Evolutionary conservation across 805 yeast species (phyloP).

Genomic region (Lipomyces yamadae): DNA sequence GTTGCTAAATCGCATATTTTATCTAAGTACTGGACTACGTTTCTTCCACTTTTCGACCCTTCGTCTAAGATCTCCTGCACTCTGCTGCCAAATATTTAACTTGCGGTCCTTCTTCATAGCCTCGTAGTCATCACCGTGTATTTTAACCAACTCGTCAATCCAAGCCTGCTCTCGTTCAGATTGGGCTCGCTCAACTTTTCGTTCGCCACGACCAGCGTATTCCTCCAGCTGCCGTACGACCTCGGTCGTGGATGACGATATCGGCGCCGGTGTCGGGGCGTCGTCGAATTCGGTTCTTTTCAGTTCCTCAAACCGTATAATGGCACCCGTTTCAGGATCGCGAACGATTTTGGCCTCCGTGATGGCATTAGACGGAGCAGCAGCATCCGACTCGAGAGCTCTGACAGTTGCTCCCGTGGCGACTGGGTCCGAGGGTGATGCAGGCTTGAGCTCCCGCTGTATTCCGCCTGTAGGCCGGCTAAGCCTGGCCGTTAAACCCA

Average conservation of each 20-base stretch:
- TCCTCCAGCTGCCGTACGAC: constrained; percentile 74
- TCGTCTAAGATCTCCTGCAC: constrained; percentile 79
- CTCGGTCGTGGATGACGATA: constrained; percentile 48
- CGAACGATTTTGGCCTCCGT: constrained; percentile 43
- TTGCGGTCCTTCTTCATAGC: constrained; percentile 86
- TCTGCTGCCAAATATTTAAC: constrained; percentile 58
- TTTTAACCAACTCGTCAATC: constrained; percentile 65
- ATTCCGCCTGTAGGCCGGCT: constrained; percentile 78
- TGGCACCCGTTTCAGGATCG: constrained; percentile 1
- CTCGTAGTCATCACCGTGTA: constrained; percentile 85
- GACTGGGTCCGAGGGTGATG: neutral
- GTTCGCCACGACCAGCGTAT: constrained; percentile 52
- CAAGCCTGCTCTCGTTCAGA: constrained; percentile 78
- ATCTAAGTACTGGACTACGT: neutral
- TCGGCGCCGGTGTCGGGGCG: constrained; percentile 39
- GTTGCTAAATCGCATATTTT: neutral
- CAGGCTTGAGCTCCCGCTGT: constrained; percentile 54
- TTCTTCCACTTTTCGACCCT: constrained; percentile 59
- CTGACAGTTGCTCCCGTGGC: neutral
- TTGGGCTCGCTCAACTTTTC: constrained; percentile 57
- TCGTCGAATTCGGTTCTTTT: constrained; percentile 48
- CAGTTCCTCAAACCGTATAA: constrained; percentile 17
- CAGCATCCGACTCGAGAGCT: neutral
- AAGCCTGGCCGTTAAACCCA: constrained; percentile 75
- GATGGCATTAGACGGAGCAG: neutral